Conservation (phyloP, 2,329 filamentous ascomycete species). For the Emergomyces africanus region DNA sequence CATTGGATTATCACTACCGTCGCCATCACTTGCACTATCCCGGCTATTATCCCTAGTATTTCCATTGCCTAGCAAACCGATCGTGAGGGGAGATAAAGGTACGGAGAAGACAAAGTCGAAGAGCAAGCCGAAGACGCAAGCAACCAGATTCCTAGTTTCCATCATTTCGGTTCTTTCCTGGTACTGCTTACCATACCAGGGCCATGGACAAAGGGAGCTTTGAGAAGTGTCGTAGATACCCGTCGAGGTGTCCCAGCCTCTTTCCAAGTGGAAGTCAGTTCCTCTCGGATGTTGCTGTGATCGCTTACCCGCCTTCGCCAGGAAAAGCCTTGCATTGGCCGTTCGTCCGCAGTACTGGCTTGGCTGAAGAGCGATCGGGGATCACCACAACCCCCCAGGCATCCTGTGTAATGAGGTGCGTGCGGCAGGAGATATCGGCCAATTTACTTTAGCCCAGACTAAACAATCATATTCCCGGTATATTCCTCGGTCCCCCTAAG, state of each 20-base stretch:
- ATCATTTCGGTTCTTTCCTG: not conserved
- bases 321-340: not conserved
- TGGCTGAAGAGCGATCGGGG: not conserved
- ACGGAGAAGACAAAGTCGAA: conserved; percentile 1
- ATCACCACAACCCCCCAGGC: not conserved
- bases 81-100: not conserved
- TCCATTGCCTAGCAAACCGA: not conserved
- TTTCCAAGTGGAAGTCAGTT: not conserved
- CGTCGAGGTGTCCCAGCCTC: not conserved
- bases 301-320: not conserved
- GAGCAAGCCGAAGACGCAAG: conserved; percentile 3
- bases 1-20: conserved; percentile 5
- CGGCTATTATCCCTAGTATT: not conserved
- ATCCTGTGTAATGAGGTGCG: not conserved
- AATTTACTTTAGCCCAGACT: not conserved
- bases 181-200: not conserved
- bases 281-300: not conserved
- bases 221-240: not conserved
- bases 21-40: not conserved
- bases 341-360: not conserved
- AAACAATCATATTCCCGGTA: not conserved
- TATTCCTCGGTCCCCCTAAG: not conserved
- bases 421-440: not conserved
- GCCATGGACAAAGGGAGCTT: not conserved
- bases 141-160: not conserved